These are phyloP conservation scores for Asterionellopsis glacialis DNA, from an alignment of 108 stramenopile genomes.

Conservation along the genomic window DNA sequence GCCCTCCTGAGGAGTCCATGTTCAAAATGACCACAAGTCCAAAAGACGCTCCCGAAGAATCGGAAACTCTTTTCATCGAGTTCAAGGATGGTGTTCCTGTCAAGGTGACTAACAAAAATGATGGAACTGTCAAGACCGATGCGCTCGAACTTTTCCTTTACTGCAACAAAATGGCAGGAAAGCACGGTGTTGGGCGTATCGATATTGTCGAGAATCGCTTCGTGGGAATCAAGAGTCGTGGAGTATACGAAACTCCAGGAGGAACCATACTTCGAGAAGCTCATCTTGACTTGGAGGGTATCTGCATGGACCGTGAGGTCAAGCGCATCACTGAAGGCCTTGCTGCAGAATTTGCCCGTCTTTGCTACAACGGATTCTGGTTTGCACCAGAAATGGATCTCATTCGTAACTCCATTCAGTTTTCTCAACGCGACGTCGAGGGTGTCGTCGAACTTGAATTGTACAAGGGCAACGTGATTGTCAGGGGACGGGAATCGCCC, in stretches of 20 bases:
- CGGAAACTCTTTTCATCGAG: conserved; percentile 76
- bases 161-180: conserved; percentile 96
- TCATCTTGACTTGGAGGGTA: conserved; percentile 95
- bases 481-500: conserved; percentile 79
- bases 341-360: conserved; percentile 86
- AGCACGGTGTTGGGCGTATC: conserved; percentile 96
- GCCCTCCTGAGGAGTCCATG: conserved; percentile 82
- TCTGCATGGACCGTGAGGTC: conserved; percentile 97
- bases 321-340: conserved; percentile 94
- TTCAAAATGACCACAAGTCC: conserved; percentile 94
- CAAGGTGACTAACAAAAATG: conserved; percentile 89
- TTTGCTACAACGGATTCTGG: conserved; percentile 99
- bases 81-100: conserved; percentile 92
- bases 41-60: conserved; percentile 81
- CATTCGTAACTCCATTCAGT: conserved; percentile 85
- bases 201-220: conserved; percentile 99
- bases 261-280: conserved; percentile 93
- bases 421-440: conserved; percentile 85
- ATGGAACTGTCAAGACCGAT: conserved; percentile 86
- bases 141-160: conserved; percentile 93
- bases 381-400: conserved; percentile 99
- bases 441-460: conserved; percentile 88
- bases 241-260: conserved; percentile 98
- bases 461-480: conserved; percentile 94
- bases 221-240: conserved; percentile 99